Evolutionary conservation across 495 filamentous ascomycete genomes (phyloP), one percentile per base, ranked within the genome.

Genomic region (Xylaria intraflava): DNA sequence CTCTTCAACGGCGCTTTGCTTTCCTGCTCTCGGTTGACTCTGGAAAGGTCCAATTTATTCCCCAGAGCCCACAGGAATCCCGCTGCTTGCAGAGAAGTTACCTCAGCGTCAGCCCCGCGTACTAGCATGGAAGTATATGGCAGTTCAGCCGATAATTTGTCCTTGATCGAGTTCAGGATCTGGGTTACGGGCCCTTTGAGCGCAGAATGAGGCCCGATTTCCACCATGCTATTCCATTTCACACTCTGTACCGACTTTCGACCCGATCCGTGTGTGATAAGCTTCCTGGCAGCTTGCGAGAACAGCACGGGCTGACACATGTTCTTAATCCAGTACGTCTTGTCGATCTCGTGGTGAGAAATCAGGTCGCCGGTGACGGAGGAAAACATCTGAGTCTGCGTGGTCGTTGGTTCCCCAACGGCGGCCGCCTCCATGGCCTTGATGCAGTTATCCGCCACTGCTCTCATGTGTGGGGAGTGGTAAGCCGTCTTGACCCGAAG

Each of bases 101-200:
- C 55, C 2, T 52, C 49, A 16, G 56, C 66, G 16, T 70, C 60
- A 30, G 63, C 61, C 2, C 63, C 63, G 2, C 70, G 67, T n/a
- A 54, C 46, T 52, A 74, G 46, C 51, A 46, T 52, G 0, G 62
- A 63, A 16, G 14, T 20, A 20, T 67, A 72, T 12, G 57, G 53
- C 31, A 70, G 45, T 27, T 54, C 57, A 14, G 26, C 44, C 10
- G 51, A 29, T 3, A 41, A 26, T 11, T 22, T 39, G 12, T 41
- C 40, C 20, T 19, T 46, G 14, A 16, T 17, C 20, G 41, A 38
- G 20, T 64, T 59, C 23, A 80, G 49, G 30, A 76, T 81, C 53
- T 82, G 70, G 20, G 65, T 66, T n/a, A 81, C 41, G 0, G 81
- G 79, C 0, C 71, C 73, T 48, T 74, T 67, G 0, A 86, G 66